Percentiles rank a stretch among this genome's conserved stretches.
Conservation (phyloP, 805 yeast genomes). For the Metschnikowia lunata region DNA sequence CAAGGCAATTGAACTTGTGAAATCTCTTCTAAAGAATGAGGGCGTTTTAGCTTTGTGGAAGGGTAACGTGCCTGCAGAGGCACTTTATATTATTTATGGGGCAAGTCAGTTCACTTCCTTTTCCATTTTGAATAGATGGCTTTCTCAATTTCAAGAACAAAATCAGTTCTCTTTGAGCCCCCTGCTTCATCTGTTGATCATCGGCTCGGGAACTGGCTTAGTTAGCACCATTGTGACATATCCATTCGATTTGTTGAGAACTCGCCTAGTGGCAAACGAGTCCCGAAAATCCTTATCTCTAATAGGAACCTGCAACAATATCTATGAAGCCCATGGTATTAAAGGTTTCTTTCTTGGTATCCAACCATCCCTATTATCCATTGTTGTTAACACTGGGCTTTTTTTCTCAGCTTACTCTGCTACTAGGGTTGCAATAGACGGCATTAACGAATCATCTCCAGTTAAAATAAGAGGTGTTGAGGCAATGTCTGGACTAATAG, state of each 20-base stretch:
- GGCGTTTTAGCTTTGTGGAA: conserved; percentile 85
- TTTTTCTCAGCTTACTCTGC: conserved; percentile 68
- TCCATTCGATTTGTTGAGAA: conserved; percentile 87
- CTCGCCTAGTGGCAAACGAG: conserved; percentile 72
- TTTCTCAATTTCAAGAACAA: conserved; percentile 29
- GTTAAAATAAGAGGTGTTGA: conserved; percentile 38
- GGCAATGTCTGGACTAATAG: conserved; percentile 63
- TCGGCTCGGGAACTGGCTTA: conserved; percentile 78
- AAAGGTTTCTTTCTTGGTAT: conserved; percentile 50
- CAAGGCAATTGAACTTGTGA: conserved; percentile 34
- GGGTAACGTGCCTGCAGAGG: conserved; percentile 90
- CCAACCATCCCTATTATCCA: conserved; percentile 51
- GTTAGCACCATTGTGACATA: conserved; percentile 71
- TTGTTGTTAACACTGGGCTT: conserved; percentile 68
- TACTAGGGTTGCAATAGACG: conserved; percentile 34
- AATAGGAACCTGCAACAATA: conserved; percentile 21
- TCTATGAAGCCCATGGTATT: conserved; percentile 32
- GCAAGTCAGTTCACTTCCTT: conserved; percentile 78
- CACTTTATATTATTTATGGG: conserved; percentile 81
- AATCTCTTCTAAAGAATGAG: conserved; percentile 51
- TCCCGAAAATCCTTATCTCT: conserved; percentile 35
- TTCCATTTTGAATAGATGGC: conserved; percentile 45
- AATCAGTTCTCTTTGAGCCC: conserved; percentile 24
- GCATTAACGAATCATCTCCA: conserved; percentile 15
- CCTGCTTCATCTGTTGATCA: conserved; percentile 44